Percentiles rank a stretch among this genome's conserved stretches.
These are phyloP conservation scores for Trichosporon faecale DNA, from an alignment of 1,284 basidiomycete species.

Conservation along the genomic window DNA sequence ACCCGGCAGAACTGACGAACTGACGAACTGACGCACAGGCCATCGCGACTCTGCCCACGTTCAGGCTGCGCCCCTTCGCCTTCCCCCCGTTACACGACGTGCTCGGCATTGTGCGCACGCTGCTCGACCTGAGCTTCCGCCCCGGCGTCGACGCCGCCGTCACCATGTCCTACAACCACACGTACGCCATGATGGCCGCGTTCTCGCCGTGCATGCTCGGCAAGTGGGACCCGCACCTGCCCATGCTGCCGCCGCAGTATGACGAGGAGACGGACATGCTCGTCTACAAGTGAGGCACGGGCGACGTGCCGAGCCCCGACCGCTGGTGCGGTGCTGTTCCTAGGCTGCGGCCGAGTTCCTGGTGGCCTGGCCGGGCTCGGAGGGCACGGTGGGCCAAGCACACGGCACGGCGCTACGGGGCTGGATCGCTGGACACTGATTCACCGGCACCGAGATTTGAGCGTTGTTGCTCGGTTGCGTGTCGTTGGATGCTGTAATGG, in stretches of 20 bases:
- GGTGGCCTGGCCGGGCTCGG: no score
- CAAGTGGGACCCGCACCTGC: constrained; percentile 7
- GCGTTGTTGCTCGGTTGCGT: no score
- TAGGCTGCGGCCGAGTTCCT: no score
- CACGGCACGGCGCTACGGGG: background rate
- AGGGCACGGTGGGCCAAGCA: background rate
- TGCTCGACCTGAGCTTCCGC: background rate
- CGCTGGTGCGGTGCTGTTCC: no score
- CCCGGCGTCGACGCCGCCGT: background rate
- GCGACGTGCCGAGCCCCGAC: no score
- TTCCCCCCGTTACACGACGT: background rate
- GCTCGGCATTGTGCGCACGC: constrained; percentile 1
- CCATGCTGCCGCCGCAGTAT: background rate
- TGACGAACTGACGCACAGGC: background rate
- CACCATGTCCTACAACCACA: background rate
- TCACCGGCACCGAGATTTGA: no score
- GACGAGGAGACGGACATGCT: background rate
- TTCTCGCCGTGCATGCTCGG: background rate
- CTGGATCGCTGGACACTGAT: no score
- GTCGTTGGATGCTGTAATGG: no score
- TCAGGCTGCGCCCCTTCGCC: background rate
- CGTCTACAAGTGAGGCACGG: background rate
- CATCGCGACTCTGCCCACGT: background rate
- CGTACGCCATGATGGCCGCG: background rate
- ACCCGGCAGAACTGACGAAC: no score